Conservation (phyloP, 371 early-diverging fungal genomes). For the Actinomortierella wolfii region DNA sequence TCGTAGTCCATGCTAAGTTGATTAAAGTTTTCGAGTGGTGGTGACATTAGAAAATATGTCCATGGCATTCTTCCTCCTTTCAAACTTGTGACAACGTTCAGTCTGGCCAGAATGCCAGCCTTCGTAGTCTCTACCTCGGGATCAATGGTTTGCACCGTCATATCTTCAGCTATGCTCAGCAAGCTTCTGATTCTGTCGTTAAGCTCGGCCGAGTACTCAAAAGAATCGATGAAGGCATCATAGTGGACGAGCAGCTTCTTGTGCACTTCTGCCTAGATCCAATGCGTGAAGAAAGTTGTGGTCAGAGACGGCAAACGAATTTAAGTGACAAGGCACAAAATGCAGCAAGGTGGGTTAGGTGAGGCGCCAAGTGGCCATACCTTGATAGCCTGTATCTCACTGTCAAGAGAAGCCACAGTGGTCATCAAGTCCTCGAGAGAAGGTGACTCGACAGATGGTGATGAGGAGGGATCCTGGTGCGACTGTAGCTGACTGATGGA, state of each 20-base stretch:
- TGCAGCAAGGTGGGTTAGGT: neutral
- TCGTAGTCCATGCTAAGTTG: conserved; percentile 23
- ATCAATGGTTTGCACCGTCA: conserved; percentile 17
- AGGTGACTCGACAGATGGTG: conserved; percentile 4
- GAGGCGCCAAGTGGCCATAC: conserved; percentile 4
- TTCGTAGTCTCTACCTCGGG: conserved; percentile 20
- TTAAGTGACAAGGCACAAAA: neutral
- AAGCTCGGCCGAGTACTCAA: conserved; percentile 33
- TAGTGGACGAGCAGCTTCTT: conserved; percentile 43
- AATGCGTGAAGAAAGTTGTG: neutral
- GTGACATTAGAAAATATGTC: neutral
- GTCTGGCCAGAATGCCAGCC: no score
- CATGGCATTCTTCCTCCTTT: neutral
- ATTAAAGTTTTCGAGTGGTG: neutral
- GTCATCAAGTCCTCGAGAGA: conserved; percentile 22
- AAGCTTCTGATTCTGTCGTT: conserved; percentile 34
- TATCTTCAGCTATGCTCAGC: conserved; percentile 19
- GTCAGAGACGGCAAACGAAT: neutral
- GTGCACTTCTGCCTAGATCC: conserved; percentile 33
- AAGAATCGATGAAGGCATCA: conserved; percentile 35
- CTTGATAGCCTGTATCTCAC: conserved; percentile 35
- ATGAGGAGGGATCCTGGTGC: no score
- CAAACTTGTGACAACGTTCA: no score
- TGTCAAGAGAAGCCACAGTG: conserved; percentile 15
- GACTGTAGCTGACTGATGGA: no score